These are phyloP conservation scores for Ulota crispa DNA, from an alignment of 225 moss, liverwort and hornwort species.

Conservation along the genomic window DNA sequence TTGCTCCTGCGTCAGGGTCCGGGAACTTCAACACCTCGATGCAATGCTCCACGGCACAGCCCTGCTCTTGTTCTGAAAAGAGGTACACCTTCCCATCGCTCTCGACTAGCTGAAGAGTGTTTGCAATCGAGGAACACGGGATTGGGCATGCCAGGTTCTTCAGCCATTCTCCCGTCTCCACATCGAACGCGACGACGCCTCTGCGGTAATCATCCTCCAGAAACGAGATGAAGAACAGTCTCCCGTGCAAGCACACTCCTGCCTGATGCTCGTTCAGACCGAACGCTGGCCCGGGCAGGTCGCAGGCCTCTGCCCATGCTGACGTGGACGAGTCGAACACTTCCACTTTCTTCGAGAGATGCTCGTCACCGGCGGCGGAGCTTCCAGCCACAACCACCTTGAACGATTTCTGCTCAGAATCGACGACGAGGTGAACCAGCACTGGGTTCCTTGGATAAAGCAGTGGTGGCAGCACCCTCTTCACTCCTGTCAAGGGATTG, in stretches of 20 bases:
- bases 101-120: conserved; percentile 26
- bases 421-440: conserved; percentile 18
- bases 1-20: background rate
- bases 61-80: conserved; percentile 29
- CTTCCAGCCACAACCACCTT: conserved; percentile 37
- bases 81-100: conserved; percentile 18
- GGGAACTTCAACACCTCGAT: conserved; percentile 18
- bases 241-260: conserved; percentile 17
- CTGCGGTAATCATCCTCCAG: conserved; percentile 3
- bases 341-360: conserved; percentile 22
- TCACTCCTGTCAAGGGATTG: conserved; percentile 30
- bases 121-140: background rate
- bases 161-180: conserved; percentile 3
- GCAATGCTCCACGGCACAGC: conserved; percentile 14
- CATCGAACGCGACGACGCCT: conserved; percentile 28
- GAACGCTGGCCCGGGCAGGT: conserved; percentile 19
- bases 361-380: conserved; percentile 6
- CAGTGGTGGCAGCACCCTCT: background rate
- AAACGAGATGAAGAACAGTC: conserved; percentile 29
- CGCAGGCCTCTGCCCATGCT: background rate
- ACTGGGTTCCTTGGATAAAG: conserved; percentile 18
- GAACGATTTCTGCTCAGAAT: conserved; percentile 5
- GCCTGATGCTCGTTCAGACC: conserved; percentile 13
- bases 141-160: background rate
- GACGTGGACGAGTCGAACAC: conserved; percentile 9